Conservation (phyloP, 768 basidiomycete genomes). For the Pulveroboletus sp. region DNA sequence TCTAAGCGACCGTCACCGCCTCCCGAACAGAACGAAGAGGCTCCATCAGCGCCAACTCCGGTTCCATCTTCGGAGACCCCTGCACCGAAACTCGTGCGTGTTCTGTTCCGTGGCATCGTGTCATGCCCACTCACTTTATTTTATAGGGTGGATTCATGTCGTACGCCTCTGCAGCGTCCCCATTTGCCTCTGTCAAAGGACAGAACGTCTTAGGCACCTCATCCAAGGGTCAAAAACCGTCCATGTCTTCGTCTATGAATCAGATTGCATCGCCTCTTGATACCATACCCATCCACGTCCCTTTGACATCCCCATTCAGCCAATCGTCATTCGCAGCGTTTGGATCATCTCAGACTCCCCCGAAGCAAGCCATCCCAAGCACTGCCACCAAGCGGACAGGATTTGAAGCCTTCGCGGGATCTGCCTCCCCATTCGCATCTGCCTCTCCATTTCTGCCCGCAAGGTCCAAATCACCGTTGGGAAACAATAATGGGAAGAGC, state of each 20-base stretch:
- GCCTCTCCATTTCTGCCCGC: constrained; percentile 30
- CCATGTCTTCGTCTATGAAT: constrained; percentile 24
- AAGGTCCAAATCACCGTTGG: constrained; percentile 51
- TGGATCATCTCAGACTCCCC: constrained; percentile 9
- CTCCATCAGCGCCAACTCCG: constrained; percentile 2
- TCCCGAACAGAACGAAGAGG: constrained; percentile 43
- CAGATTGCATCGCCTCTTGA: constrained; percentile 17
- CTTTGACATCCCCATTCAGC: constrained; percentile 20
- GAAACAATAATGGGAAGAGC: constrained; percentile 22
- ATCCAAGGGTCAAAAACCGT: constrained; percentile 26
- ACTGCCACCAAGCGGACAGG: constrained; percentile 47
- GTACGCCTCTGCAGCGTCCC: constrained; percentile 69
- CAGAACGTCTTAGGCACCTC: constrained; percentile 43
- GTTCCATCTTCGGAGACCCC: constrained; percentile 20
- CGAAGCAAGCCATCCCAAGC: constrained; percentile 23
- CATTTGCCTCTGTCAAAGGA: constrained; percentile 71
- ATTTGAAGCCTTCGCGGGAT: constrained; percentile 53
- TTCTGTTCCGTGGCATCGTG: constrained; percentile 2
- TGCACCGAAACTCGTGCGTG: constrained; percentile 45
- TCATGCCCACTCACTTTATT: constrained; percentile 6
- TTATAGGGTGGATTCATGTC: constrained; percentile 70
- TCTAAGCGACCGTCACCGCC: constrained; percentile 63
- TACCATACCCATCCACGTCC: constrained; percentile 19
- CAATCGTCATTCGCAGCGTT: constrained; percentile 22
- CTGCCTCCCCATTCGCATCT: constrained; percentile 46